Conservation (phyloP, 176 grass and related monocot species). For the Alloteropsis semialata region DNA sequence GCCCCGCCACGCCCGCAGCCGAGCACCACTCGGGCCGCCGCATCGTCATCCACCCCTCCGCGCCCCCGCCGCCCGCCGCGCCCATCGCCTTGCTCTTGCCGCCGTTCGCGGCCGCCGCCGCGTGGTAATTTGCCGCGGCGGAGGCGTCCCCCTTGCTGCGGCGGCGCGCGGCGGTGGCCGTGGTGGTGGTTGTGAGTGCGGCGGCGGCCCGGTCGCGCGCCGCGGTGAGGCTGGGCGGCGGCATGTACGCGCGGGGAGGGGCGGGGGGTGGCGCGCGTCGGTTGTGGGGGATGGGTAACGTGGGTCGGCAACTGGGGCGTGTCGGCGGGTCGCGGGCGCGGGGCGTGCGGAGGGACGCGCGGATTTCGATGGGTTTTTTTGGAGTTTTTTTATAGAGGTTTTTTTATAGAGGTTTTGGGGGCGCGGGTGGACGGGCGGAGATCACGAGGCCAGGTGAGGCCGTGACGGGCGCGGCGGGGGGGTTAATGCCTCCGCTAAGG, state of each 20-base stretch:
- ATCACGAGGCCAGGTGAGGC: neutral
- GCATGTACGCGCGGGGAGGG: constrained; percentile 18
- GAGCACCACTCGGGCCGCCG: constrained; percentile 37
- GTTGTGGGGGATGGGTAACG: neutral
- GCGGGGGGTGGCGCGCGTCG: neutral
- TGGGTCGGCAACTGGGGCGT: neutral
- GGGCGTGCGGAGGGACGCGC: neutral
- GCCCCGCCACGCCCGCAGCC: neutral
- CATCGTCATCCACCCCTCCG: neutral
- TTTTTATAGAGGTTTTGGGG: no score
- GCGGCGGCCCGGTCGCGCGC: neutral
- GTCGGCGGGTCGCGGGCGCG: constrained; percentile 10
- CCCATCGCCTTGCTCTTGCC: neutral
- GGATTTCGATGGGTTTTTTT: neutral
- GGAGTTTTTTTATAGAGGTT: neutral
- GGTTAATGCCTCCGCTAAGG: no score
- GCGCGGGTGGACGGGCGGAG: neutral
- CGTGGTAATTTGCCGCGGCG: constrained; percentile 4
- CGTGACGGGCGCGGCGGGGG: neutral
- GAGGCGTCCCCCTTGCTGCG: neutral
- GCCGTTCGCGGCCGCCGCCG: neutral
- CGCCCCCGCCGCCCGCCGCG: neutral
- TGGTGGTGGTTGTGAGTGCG: no score
- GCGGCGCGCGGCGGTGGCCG: neutral
- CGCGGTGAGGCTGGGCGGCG: constrained; percentile 39